Evolutionary conservation across 768 basidiomycete species (phyloP), one percentile per base, ranked within the genome.

Genomic region (Phlebiopsis gigantea): DNA sequence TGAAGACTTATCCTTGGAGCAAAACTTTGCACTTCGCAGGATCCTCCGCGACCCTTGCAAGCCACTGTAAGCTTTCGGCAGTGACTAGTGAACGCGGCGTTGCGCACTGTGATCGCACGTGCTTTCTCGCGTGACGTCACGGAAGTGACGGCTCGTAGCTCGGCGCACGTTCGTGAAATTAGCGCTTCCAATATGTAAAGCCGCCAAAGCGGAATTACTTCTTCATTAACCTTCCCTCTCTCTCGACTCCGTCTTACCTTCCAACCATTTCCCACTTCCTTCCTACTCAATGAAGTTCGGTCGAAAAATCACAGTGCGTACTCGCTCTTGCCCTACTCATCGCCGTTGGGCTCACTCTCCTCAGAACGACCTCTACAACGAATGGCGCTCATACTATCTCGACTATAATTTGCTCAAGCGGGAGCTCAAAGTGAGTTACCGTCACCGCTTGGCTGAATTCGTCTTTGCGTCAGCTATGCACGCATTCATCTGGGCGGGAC

Each of bases 371-470:
- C 78, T 93, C 42, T 97, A 95, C 72, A 80, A 79, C 62, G 94
- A 93, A 78, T 97, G 94, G 94, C 80, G 85, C 19, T 87, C 87
- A 2, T 89, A 86, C 65, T 98, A 98, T 67, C 79, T 98, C 56
- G 83, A 94, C 73, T 98, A 98, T 65, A 90, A 89, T 64, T 76
- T 78, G 7, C 78, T 98, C 44, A 98, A 98, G 72, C 88, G 90
- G 54, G 87, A 91, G 62, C 83, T 98, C 62, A 97, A 98, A 77
- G 88, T 87, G 43, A 58, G 66, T 59, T 5, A 8, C 30, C 41
- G 39, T 45, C 34, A 9, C n/a, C n/a, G n/a, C n/a, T n/a, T n/a
- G n/a, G n/a, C n/a, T n/a, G 34, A 42, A 26, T 45, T 25, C 26
- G 6, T 14, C 46, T 34, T 5, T n/a, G n/a, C 31, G 42, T 53